Evolutionary conservation across 140 eudicot genomes (phyloP), one percentile per base, ranked within the genome.

Genomic region (Artemisia princeps): DNA sequence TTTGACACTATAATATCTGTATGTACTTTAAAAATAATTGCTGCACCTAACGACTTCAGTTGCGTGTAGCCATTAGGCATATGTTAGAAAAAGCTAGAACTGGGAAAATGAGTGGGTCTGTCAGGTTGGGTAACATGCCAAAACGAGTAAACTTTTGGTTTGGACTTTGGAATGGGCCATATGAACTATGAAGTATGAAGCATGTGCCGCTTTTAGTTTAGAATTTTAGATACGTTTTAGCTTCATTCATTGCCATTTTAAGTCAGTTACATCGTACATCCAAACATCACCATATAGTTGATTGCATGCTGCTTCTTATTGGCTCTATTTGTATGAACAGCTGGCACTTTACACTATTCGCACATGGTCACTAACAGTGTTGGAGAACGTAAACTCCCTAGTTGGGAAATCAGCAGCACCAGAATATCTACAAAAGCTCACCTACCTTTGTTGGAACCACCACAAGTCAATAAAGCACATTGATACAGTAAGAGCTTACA

Each of bases 381-480:
- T 88, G 60, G 96, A 88, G 70, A 88, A 88, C 10, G 96, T 88
- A 1, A 83, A 86, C 80, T 88, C 96, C 7, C 77, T 88, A 2
- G 87, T 88, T 3, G 96, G 96, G 11, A 88, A 76, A 72, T 72
- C 96, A 13, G 96, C 96, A 12, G 80, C 96, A 44, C 96, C 96
- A n/a, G 96, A 88, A 57, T 88, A 78, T 61, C 68, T 88, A 46
- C 89, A 83, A 50, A 88, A 88, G 64, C 76, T 88, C 9, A 88
- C 96, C 0, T 88, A 88, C 78, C 87, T 88, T 10, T 82, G 94
- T 56, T 88, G 96, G 96, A 88, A 88, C 70, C 96, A 88, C 79
- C 96, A 88, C 84, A 86, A 82, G 74, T 68, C 89, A 14, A 83
- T 88, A 62, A 76, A 72, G 24, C 96, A 88, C 70, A 88, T 85